Base-by-base conservation (phyloP, 495 filamentous ascomycete species). In the Talaromyces nanjingensis region DNA sequence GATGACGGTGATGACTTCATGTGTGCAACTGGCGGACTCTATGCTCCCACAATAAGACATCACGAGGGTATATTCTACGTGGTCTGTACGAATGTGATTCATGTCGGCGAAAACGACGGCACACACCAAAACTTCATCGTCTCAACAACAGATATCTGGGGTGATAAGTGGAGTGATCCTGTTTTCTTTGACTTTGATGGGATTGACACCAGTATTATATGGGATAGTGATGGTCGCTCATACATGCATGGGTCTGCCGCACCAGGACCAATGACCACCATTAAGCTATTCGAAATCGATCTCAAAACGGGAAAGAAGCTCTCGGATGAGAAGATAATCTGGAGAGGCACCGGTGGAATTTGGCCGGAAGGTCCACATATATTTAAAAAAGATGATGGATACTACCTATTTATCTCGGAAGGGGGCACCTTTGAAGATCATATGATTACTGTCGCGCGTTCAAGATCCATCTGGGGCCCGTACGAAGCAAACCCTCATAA, bases 381-480 rank as follows among this genome's bases (percentile, higher is more conserved):
- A 34, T 88, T 87, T 70, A 82, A 81, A 60, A 84, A 85, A 24
- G 84, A 84, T 59, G 85, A 85, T 59, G 83, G 77, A 0, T 89
- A 87, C 68, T 91, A 90, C 65, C 77, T 91, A 34, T 77, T 91
- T 62, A 85, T 84, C 6, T 86, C 86, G 0, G 87, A 90, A 75
- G 86, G 86, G 1, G 87, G 87, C 18, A 89, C 87, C 0, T 79
- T 75, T 4, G 69, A 85, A 14, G 74, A 76, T 24, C 86, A 87
- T 67, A 75, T 77, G 68, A 79, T 76, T 66, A 83, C 67, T 56
- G 86, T 84, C 73, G 82, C 74, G 27, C 69, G 79, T 59, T 72
- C 85, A 58, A 66, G 69, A 76, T 69, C 67, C 37, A 69, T 84
- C 16, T 70, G 67, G 7, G 87, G 86, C 1, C 87, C 86, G 0